Percentiles rank a stretch among this genome's conserved stretches.
Evolutionary conservation across 805 yeast genomes (phyloP).

Genomic region (Candida multigemmis): DNA sequence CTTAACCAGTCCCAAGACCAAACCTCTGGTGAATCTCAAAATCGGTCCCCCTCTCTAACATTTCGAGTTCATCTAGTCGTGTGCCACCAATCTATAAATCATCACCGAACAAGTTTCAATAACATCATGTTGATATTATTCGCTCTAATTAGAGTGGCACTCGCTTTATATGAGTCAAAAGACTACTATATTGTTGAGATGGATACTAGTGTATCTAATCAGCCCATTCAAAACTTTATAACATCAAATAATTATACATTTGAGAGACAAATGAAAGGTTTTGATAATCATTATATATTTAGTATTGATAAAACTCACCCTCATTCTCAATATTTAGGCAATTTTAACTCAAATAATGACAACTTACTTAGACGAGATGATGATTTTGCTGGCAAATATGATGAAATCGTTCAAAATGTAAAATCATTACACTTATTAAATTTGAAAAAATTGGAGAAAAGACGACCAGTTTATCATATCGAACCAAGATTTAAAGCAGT

Average conservation of each 20-base stretch:
- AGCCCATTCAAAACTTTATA: conserved; percentile 25
- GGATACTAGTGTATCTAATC: conserved; percentile 14
- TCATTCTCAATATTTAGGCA: conserved; percentile 25
- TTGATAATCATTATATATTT: conserved; percentile 58
- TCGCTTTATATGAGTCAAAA: conserved; percentile 34
- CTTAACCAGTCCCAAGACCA: no score
- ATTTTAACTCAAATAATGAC: conserved; percentile 18
- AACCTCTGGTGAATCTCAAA: no score
- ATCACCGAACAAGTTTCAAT: background rate
- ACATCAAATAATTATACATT: conserved; percentile 21
- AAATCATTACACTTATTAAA: conserved; percentile 47
- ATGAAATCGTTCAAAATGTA: conserved; percentile 21
- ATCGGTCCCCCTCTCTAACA: no score
- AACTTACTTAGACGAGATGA: conserved; percentile 17
- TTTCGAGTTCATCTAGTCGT: no score
- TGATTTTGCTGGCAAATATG: conserved; percentile 16
- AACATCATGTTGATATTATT: conserved; percentile 1
- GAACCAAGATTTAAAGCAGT: conserved; percentile 8
- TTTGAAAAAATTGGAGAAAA: conserved; percentile 41
- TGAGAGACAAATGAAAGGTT: conserved; percentile 58
- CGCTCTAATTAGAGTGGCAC: conserved; percentile 1
- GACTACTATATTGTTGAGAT: conserved; percentile 62
- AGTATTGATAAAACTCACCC: conserved; percentile 38
- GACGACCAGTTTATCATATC: conserved; percentile 40
- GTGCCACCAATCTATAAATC: no score